Base-by-base conservation (phyloP, 108 stramenopile species). In the Ochromonas danica region DNA sequence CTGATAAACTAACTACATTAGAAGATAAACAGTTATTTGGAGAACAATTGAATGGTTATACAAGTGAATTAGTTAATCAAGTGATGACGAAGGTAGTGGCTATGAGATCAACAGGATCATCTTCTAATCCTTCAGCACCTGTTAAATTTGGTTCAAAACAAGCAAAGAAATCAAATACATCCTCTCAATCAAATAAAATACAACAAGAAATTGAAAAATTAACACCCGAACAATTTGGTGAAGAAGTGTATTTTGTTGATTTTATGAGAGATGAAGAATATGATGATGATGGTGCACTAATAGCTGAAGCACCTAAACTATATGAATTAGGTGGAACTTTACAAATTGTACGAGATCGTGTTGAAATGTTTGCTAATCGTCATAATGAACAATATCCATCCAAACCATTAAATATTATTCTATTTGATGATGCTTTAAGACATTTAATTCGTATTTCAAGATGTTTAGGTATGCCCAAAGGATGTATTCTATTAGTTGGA, bases 351-450 rank as follows among this genome's bases (percentile, higher is more conserved):
- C 80, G 77, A 0, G 71, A 81, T 0, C 42, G 81, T 0, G 61
- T 81, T 22, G 0, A 41, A 1, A 28, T 36, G 51, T 85, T 81
- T 77, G 33, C 85, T 31, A 61, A 61, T 39, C 60, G 36, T 60
- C 79, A 84, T 70, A 88, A 88, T 74, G 61, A 83, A 62, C 82
- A 81, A 43, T 31, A 0, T 28, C 87, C 87, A 0, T 79, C 60
- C 0, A 42, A 31, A 25, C 35, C 17, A 61, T 61, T 88, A 84
- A 63, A 79, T 70, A 70, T 88, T 25, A 80, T 88, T 45, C 67
- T 88, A 25, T 88, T 88, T 62, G 82, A 85, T 27, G 87, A 88
- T 71, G 87, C 87, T 31, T 61, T 88, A 25, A 6, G 40, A 42
- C 87, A 88, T 51, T 61, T 88, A 27, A 57, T 85, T 25, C 62